Conservation (phyloP, 2,329 filamentous ascomycete species). For the Myriosclerotinia duriaeana region DNA sequence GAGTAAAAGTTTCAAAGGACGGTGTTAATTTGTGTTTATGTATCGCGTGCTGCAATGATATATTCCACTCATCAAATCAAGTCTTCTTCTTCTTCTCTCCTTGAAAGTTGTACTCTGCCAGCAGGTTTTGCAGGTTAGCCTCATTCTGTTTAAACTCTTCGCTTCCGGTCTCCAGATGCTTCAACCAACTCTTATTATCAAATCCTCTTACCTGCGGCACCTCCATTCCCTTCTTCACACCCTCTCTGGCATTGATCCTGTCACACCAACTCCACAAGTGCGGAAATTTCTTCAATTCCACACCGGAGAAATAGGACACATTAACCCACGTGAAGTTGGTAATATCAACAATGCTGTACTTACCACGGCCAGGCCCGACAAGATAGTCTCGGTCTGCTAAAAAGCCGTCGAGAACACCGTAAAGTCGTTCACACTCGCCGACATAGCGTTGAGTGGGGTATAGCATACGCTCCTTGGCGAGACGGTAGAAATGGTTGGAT, state of each 20-base stretch:
- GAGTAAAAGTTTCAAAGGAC: too few relatives aligned
- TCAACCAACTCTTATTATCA: constrained; percentile 45
- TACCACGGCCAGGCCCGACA: constrained; percentile 54
- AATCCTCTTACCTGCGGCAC: constrained; percentile 52
- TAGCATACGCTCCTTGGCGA: constrained; percentile 66
- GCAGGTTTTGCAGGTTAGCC: constrained; percentile 36
- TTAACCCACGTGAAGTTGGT: constrained; percentile 69
- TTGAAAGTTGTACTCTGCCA: not conserved
- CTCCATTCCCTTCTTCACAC: constrained; percentile 61
- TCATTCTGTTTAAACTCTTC: constrained; percentile 50
- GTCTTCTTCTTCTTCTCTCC: not conserved
- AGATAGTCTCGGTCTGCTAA: constrained; percentile 54
- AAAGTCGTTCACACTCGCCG: constrained; percentile 72
- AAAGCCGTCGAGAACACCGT: constrained; percentile 68
- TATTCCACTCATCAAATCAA: not conserved
- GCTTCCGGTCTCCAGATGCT: constrained; percentile 48
- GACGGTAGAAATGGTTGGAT: constrained; percentile 69
- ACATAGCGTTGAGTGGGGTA: constrained; percentile 73
- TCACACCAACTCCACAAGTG: constrained; percentile 66
- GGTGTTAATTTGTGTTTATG: too few relatives aligned
- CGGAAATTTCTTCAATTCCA: constrained; percentile 66
- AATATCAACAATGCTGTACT: constrained; percentile 70
- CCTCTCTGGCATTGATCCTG: constrained; percentile 57
- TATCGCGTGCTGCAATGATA: too few relatives aligned
- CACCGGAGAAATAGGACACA: constrained; percentile 55